Conservation (phyloP, 768 basidiomycete species). For the Trametes villosa region DNA sequence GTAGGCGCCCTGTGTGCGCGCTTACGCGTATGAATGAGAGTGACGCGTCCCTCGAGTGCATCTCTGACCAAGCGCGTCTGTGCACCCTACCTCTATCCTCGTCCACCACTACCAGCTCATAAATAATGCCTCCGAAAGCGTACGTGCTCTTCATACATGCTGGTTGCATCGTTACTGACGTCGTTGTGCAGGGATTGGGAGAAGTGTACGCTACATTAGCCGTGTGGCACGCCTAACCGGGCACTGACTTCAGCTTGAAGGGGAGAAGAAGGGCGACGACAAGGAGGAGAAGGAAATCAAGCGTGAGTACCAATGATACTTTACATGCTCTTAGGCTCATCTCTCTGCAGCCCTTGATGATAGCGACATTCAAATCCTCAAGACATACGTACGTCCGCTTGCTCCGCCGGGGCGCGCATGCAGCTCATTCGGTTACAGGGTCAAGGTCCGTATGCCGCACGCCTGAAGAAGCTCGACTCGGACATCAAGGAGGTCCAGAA, state of each 20-base stretch:
- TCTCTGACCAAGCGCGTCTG: slow-evolving; percentile 21
- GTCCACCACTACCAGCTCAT: slow-evolving; percentile 41
- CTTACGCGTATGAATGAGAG: slow-evolving; percentile 27
- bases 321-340: neutral
- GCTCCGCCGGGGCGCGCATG: slow-evolving; percentile 1
- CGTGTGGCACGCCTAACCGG: neutral
- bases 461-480: slow-evolving; percentile 84
- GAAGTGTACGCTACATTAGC: slow-evolving; percentile 72
- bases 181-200: slow-evolving; percentile 84
- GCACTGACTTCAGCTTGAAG: slow-evolving; percentile 45
- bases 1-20: too few species aligned
- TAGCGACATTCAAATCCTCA: slow-evolving; percentile 97
- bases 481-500: slow-evolving; percentile 98
- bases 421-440: slow-evolving; percentile 56
- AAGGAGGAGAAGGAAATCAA: slow-evolving; percentile 92
- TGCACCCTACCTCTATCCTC: slow-evolving; percentile 16
- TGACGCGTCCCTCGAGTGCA: slow-evolving; percentile 38
- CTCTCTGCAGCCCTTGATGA: slow-evolving; percentile 82
- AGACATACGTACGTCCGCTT: slow-evolving; percentile 80
- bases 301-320: slow-evolving; percentile 23
- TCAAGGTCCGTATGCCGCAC: slow-evolving; percentile 94
- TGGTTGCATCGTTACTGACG: slow-evolving; percentile 24
- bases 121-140: slow-evolving; percentile 95
- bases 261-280: slow-evolving; percentile 83
- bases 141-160: slow-evolving; percentile 46